Evolutionary conservation across 768 basidiomycete genomes (phyloP), one percentile per base, ranked within the genome.

Genomic region (Flagelloscypha sp.): DNA sequence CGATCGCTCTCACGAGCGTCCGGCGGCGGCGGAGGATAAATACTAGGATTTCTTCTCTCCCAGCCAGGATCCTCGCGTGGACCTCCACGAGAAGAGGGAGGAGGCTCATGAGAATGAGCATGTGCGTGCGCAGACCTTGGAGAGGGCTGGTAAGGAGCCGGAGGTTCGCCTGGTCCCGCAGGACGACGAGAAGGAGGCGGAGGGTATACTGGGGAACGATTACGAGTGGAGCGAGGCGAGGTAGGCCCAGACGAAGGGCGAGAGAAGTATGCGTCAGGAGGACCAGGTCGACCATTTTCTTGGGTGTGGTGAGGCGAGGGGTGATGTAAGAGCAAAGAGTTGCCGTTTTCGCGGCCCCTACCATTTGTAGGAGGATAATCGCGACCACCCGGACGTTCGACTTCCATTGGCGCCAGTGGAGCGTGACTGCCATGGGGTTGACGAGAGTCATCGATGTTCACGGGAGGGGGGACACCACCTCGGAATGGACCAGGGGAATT

Each of bases 401-500:
- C 68, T 10, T 76, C 75, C 85, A 89, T 89, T 0, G 85, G 84
- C 5, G 84, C 85, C 16, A 89, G 64, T 2, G 72, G 79, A 0
- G 81, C 74, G 42, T 84, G 82, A 3, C 75, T 72, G 7, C 73
- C 71, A 4, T 34, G 13, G 0, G 65, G 52, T 36, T 84, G 82
- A n/a, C 81, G 71, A 6, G 64, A 65, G 47, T 88, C 86, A 41
- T 87, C 84, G 7, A 88, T 58, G 34, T 84, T 69, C 25, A 88
- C 79, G 8, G 86, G 85, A 5, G 86, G 85, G 0, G 85, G 86
- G 3, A 84, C 81, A 2, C 84, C 83, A 22, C 85, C 85, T 42
- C 86, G 63, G 64, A 87, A 89, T 9, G 86, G 86, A 12, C 74
- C 73, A 0, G 83, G 79, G 1, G 76, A 75, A 7, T 69, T 65